Base-by-base conservation (phyloP, 768 basidiomycete species). In the Brasilioporus rufonigricans region DNA sequence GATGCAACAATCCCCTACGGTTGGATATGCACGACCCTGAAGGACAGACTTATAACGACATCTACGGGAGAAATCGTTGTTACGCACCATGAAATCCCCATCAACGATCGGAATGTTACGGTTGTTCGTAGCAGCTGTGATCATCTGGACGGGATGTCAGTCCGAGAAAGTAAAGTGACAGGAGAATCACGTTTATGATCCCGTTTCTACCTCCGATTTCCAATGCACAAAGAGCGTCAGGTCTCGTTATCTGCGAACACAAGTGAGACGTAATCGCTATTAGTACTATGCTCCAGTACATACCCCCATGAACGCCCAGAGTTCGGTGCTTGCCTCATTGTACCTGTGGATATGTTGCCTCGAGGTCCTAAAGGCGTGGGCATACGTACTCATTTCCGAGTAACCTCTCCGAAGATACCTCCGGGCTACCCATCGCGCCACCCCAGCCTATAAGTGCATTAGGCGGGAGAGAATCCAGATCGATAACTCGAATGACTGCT, bases 191-290 rank as follows among this genome's bases (percentile, higher is more conserved):
- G 55, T 71, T 59, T 71, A 71, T 71, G 71, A 80, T 74, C 27
- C 78, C 77, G 52, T 79, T 78, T 40, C 69, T 71, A 14, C 76
- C 77, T 12, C 77, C 78, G 38, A 80, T 78, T 61, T 76, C 74
- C 35, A 73, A n/a, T 10, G 60, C 71, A 16, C 71, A 61, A 10
- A 76, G 74, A 16, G 74, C 77, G 19, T 63, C 65, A 8, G 69
- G 69, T 49, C 71, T 72, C 31, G 58, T 50, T 31, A 71, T 71
- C 69, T 72, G 49, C 23, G 11, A 12, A 24, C 19, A 2, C n/a
- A 36, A 38, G n/a, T 64, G 53, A 55, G 50, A 23, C 5, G 1
- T 3, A 12, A 11, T 4, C 38, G 13, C 14, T 55, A 50, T 45
- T 27, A 5, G 33, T 33, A 7, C 10, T 13, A 36, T 39, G 40